Evolutionary conservation across 2,329 filamentous ascomycete species (phyloP), one percentile per base, ranked within the genome.

Genomic region (Trichoderma arundinaceum): DNA sequence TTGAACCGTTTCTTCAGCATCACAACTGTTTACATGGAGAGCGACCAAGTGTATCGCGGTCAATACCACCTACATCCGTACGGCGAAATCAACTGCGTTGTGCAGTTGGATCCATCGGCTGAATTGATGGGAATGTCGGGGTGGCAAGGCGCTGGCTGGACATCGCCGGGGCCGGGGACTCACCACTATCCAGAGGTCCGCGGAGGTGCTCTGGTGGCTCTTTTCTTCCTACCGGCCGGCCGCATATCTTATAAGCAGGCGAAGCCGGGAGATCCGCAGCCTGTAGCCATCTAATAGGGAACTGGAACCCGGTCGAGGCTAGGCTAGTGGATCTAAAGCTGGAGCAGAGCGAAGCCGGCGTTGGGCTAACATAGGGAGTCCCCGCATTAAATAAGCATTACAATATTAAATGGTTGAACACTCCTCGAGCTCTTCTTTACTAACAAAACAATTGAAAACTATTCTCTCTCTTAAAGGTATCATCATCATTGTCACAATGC

Each of bases 21-120:
- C 71, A 87, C 84, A 2, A 82, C 83, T 1, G 84, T 87, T 17
- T 86, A 84, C 71, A 85, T 87, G 79, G 78, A 84, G n/a, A 81
- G 78, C 35, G 65, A 80, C 38, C 78, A 80, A 6, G 79, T 76
- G n/a, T 85, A 81, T 70, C 74, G 74, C 4, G 84, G 84, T 2
- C 83, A 86, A 72, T 85, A 86, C 70, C 82, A 85, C 68, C 73
- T 75, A 4, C 83, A 85, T 70, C 83, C 82, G 1, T 85, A 85
- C 60, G 83, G 82, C 6, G 83, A 85, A 75, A 84, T 85, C 70
- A 85, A 85, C 69, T 85, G 83, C 68, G 82, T 85, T 0, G 74
- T 85, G 7, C 81, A 81, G 70, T 75, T 86, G 12, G 83, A 84
- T 66, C 67, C 77, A 4, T 74, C 69, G 4, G 82, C 83, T 1